A percentile compares a stretch with the other conserved stretches of the same genome.
Conservation (phyloP, 2,329 filamentous ascomycete genomes). For the Ilyonectria sp. region DNA sequence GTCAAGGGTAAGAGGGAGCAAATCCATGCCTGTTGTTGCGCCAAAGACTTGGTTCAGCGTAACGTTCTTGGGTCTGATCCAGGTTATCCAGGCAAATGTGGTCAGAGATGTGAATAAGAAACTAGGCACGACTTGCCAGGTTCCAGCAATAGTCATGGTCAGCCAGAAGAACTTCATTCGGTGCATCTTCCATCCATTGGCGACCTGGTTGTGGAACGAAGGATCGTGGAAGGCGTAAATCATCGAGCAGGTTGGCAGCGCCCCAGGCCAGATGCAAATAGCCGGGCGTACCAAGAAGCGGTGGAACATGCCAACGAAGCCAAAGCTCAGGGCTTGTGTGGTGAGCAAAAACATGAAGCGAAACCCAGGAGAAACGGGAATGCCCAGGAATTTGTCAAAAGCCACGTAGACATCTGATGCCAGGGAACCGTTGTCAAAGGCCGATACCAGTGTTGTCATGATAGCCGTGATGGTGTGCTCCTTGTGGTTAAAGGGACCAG, state of each 20-base stretch:
- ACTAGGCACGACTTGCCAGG: slow-evolving; percentile 56
- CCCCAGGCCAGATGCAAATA: slow-evolving; percentile 20
- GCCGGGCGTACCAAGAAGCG: slow-evolving; percentile 54
- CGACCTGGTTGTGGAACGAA: slow-evolving; percentile 12
- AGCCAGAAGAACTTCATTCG: slow-evolving; percentile 49
- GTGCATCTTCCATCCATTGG: slow-evolving; percentile 29
- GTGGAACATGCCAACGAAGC: slow-evolving; percentile 61
- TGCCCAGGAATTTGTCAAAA: slow-evolving; percentile 17
- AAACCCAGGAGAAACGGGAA: slow-evolving; percentile 4
- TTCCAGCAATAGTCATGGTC: slow-evolving; percentile 63
- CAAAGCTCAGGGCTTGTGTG: slow-evolving; percentile 64
- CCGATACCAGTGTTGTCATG: slow-evolving; percentile 21
- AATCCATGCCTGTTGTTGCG: slow-evolving; percentile 65
- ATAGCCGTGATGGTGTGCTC: slow-evolving; percentile 32
- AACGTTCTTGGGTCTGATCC: slow-evolving; percentile 66
- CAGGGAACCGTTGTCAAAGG: slow-evolving; percentile 21
- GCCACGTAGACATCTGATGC: slow-evolving; percentile 20
- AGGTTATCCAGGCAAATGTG: slow-evolving; percentile 46
- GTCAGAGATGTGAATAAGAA: slow-evolving; percentile 46
- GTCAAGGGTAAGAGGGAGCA: slow-evolving; percentile 68
- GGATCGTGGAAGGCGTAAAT: slow-evolving; percentile 27
- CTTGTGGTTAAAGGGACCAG: slow-evolving; percentile 33
- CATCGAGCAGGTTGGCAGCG: slow-evolving; percentile 23
- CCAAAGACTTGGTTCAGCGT: slow-evolving; percentile 70
- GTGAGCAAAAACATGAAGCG: slow-evolving; percentile 20